These are phyloP conservation scores for Blastobotrys apis DNA, from an alignment of 1,139 yeast genomes.

Conservation along the genomic window DNA sequence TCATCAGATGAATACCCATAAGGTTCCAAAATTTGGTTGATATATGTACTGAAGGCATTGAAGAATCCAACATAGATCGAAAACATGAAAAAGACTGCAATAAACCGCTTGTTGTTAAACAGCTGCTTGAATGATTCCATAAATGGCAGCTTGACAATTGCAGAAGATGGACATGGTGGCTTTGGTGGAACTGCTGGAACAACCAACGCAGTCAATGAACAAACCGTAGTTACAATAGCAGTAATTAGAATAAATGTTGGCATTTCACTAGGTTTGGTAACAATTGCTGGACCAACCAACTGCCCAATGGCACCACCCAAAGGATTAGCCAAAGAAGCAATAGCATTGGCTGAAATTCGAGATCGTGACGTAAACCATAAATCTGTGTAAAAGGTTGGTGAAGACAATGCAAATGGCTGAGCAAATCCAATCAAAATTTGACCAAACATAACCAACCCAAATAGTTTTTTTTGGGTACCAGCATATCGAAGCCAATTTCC, in stretches of 20 bases:
- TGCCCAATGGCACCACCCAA: constrained; percentile 40
- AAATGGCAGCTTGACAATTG: constrained; percentile 28
- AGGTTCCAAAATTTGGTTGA: constrained; percentile 36
- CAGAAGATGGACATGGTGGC: constrained; percentile 36
- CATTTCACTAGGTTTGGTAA: constrained; percentile 26
- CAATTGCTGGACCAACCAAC: constrained; percentile 36
- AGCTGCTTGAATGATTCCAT: constrained; percentile 26
- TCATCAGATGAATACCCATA: constrained; percentile 35
- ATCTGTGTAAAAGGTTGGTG: constrained; percentile 36
- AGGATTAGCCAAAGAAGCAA: constrained; percentile 37
- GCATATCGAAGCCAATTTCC: constrained; percentile 36
- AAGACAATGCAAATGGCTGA: constrained; percentile 36
- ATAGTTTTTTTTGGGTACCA: constrained; percentile 28
- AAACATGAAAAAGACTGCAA: constrained; percentile 29
- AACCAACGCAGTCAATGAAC: constrained; percentile 23
- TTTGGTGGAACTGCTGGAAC: constrained; percentile 30
- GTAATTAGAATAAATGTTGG: constrained; percentile 30
- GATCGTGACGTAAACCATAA: constrained; percentile 36
- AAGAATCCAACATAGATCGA: constrained; percentile 37
- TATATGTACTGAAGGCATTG: constrained; percentile 35
- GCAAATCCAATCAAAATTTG: constrained; percentile 37
- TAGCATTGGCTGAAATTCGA: constrained; percentile 37
- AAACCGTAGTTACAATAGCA: constrained; percentile 30
- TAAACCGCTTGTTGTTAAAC: constrained; percentile 21
- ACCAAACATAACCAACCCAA: constrained; percentile 34